A percentile compares a stretch with the other conserved stretches of the same genome.
phyloP scores from a whole-genome alignment of 2,329 filamentous ascomycete species.

The Pseudogymnoascus sp. region DNA sequence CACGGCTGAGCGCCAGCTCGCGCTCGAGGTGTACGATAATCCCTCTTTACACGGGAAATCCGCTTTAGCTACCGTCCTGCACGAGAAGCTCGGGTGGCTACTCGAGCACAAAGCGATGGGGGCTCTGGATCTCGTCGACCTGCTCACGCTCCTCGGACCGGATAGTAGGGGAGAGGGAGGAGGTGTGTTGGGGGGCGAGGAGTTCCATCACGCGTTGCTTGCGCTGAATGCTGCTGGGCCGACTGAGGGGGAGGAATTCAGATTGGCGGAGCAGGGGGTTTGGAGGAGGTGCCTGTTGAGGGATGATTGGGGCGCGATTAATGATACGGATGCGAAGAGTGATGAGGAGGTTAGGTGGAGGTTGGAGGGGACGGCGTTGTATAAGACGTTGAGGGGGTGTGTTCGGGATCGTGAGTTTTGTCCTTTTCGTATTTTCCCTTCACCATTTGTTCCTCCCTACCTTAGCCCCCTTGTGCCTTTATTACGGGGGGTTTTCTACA shows the following conservation, averaged over 20 bases:
- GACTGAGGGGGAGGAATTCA: slow-evolving; percentile 47
- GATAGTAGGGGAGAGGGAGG: slow-evolving; percentile 32
- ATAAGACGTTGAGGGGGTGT: slow-evolving; percentile 56
- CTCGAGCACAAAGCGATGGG: slow-evolving; percentile 66
- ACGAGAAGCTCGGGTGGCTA: slow-evolving; percentile 60
- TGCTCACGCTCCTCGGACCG: slow-evolving; percentile 65
- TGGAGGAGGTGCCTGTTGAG: slow-evolving; percentile 82
- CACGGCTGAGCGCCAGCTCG: slow-evolving; percentile 67
- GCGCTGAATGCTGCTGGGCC: slow-evolving; percentile 36
- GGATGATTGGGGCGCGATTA: slow-evolving; percentile 77
- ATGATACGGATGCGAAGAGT: slow-evolving; percentile 66
- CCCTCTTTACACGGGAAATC: slow-evolving; percentile 48
- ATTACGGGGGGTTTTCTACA: no score
- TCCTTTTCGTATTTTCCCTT: no score
- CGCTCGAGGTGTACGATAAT: slow-evolving; percentile 52
- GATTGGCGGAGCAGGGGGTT: slow-evolving; percentile 53
- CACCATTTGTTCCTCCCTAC: not conserved
- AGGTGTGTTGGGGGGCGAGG: slow-evolving; percentile 41
- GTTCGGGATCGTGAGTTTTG: slow-evolving; percentile 53
- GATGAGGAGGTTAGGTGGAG: slow-evolving; percentile 59
- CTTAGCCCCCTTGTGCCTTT: no score
- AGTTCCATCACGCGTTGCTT: slow-evolving; percentile 56
- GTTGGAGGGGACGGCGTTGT: slow-evolving; percentile 59
- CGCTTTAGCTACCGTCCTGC: slow-evolving; percentile 63
- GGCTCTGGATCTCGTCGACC: slow-evolving; percentile 57